Conservation (phyloP, 441 rosid genomes). For the Metrosideros polymorpha region DNA sequence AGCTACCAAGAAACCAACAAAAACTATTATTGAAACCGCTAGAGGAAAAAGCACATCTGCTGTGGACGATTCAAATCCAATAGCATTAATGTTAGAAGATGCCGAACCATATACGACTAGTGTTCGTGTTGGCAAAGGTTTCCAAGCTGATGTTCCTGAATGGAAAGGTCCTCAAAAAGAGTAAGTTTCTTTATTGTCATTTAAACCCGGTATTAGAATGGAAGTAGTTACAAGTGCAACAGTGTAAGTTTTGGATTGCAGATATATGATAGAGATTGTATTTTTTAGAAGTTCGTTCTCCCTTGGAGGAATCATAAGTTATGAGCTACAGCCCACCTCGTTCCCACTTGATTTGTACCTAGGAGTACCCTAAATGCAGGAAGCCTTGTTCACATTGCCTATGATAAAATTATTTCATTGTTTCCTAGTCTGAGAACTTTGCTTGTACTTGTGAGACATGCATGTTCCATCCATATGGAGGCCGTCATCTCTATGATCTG, state of each 20-base stretch:
- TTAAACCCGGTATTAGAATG: background rate
- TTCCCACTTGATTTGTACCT: background rate
- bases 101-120: conserved; percentile 32
- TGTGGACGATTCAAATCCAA: conserved; percentile 23
- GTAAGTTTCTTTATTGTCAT: conserved; percentile 1
- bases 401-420: background rate
- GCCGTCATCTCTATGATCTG: background rate
- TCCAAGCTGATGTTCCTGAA: conserved; percentile 83
- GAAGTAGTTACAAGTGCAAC: background rate
- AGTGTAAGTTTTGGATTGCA: background rate
- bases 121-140: conserved; percentile 75
- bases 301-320: background rate
- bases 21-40: conserved; percentile 23
- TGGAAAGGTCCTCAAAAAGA: conserved; percentile 56
- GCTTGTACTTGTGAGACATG: background rate
- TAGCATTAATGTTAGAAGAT: conserved; percentile 48
- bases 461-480: background rate
- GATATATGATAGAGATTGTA: background rate
- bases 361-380: background rate
- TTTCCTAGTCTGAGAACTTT: background rate
- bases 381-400: background rate
- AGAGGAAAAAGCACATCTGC: conserved; percentile 23
- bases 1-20: conserved; percentile 18
- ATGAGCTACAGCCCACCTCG: background rate
- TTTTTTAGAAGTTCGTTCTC: background rate